Conservation (phyloP, 2,329 filamentous ascomycete species). For the Xylariaceae sp. region DNA sequence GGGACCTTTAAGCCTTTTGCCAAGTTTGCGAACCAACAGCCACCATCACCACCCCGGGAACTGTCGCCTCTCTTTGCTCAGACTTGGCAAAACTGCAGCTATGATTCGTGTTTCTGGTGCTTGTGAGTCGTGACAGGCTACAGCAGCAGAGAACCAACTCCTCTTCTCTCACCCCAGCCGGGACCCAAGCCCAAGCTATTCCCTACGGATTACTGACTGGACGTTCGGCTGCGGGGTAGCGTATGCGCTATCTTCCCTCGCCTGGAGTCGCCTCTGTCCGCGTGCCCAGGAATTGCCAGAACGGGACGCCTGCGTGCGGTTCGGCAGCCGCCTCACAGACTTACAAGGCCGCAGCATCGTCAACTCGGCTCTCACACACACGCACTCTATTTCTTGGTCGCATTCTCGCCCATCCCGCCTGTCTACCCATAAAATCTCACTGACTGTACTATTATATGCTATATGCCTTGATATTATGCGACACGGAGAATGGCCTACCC, state of each 20-base stretch:
- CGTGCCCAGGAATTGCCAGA: conserved; percentile 11
- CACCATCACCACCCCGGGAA: conserved; percentile 6
- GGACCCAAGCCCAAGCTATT: too few relatives aligned
- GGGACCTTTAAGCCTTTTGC: conserved; percentile 12
- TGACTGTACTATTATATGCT: background rate
- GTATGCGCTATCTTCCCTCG: background rate
- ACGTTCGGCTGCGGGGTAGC: conserved; percentile 16
- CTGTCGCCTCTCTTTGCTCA: background rate
- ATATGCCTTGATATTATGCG: background rate
- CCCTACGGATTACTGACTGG: too few relatives aligned
- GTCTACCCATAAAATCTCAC: too few relatives aligned
- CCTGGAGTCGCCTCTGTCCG: background rate
- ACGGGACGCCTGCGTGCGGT: conserved; percentile 8
- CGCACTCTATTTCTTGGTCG: too few relatives aligned
- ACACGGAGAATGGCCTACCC: background rate
- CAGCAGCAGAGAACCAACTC: background rate
- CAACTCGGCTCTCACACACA: background rate
- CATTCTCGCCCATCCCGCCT: too few relatives aligned
- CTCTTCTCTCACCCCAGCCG: too few relatives aligned
- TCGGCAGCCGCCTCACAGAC: conserved; percentile 15
- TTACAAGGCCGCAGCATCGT: background rate
- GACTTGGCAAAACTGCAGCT: conserved; percentile 7
- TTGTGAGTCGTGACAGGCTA: conserved; percentile 8
- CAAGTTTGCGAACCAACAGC: conserved; percentile 11
- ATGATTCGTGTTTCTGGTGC: conserved; percentile 9